Conservation (phyloP, 2,329 filamentous ascomycete genomes). For the Talaromyces atroroseus region DNA sequence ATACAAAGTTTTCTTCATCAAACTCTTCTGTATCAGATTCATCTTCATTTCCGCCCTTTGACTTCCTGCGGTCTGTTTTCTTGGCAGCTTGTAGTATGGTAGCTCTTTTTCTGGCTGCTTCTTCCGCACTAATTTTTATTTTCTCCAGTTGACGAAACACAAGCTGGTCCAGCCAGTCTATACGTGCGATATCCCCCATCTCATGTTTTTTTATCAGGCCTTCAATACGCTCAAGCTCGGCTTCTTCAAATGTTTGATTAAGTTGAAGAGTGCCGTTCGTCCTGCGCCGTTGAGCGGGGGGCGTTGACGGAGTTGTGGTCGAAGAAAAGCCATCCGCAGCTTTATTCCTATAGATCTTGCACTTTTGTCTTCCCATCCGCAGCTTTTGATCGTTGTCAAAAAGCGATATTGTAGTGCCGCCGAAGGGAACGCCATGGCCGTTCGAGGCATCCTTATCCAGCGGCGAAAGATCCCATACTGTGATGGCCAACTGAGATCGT, state of each 20-base stretch:
- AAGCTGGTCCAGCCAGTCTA: slow-evolving; percentile 92
- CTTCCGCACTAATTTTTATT: slow-evolving; percentile 60
- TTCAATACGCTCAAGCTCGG: slow-evolving; percentile 85
- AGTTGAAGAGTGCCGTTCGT: slow-evolving; percentile 44
- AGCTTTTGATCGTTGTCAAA: slow-evolving; percentile 90
- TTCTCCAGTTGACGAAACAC: slow-evolving; percentile 89
- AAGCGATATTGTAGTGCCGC: slow-evolving; percentile 84
- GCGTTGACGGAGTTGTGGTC: slow-evolving; percentile 69
- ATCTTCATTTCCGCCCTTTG: slow-evolving; percentile 38
- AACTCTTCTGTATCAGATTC: slow-evolving; percentile 31
- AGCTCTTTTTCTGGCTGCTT: slow-evolving; percentile 55
- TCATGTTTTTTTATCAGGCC: slow-evolving; percentile 94
- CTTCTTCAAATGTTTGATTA: slow-evolving; percentile 61
- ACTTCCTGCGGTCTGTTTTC: slow-evolving; percentile 22
- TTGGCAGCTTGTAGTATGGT: slow-evolving; percentile 31
- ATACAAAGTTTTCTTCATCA: slow-evolving; percentile 64
- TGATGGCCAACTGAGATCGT: slow-evolving; percentile 82
- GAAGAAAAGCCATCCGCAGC: slow-evolving; percentile 79
- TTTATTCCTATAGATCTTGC: slow-evolving; percentile 73
- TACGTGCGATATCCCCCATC: slow-evolving; percentile 88
- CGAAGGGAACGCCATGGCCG: slow-evolving; percentile 82
- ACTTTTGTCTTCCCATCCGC: slow-evolving; percentile 89
- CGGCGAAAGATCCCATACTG: slow-evolving; percentile 89
- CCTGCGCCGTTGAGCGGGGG: slow-evolving; percentile 50
- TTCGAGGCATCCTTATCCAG: slow-evolving; percentile 64